A percentile compares a stretch with the other conserved stretches of the same genome.
Evolutionary conservation across 352 stramenopile genomes (phyloP).

Genomic region (Saprolegnia parasitica): DNA sequence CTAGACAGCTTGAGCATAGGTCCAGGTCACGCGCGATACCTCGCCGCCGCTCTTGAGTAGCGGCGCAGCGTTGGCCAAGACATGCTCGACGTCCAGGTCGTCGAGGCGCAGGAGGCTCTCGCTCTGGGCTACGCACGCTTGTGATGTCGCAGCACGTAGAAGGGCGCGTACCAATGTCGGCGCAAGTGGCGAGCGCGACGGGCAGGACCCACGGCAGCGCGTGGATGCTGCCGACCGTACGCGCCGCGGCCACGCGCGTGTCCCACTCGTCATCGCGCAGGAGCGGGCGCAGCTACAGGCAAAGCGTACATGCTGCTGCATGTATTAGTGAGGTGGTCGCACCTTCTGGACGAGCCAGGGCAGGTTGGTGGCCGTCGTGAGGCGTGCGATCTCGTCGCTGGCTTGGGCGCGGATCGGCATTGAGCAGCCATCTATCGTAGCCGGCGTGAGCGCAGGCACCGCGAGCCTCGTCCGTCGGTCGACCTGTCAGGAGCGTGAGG

Average conservation of each 20-base stretch:
- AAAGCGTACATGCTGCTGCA: background rate
- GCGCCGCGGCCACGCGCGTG: conserved; percentile 60
- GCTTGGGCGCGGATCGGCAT: conserved; percentile 63
- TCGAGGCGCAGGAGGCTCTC: conserved; percentile 36
- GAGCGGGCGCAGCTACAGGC: conserved; percentile 45
- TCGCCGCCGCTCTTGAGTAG: conserved; percentile 71
- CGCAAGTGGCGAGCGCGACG: background rate
- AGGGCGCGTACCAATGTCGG: conserved; percentile 49
- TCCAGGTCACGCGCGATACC: conserved; percentile 30
- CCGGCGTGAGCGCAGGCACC: background rate
- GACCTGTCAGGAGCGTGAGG: conserved; percentile 4
- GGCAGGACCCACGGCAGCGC: conserved; percentile 32
- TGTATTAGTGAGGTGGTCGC: no score
- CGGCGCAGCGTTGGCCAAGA: conserved; percentile 59
- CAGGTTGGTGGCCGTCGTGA: conserved; percentile 46
- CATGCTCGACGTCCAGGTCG: conserved; percentile 53
- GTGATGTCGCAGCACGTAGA: conserved; percentile 16
- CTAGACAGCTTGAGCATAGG: conserved; percentile 30
- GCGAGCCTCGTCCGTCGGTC: background rate
- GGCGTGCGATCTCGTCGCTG: conserved; percentile 61
- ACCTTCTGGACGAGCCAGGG: conserved; percentile 52
- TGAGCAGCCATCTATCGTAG: conserved; percentile 54
- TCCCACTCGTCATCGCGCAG: conserved; percentile 59
- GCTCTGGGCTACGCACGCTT: conserved; percentile 42
- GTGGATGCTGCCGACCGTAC: conserved; percentile 56